Base-by-base conservation (phyloP, 306 rosid genomes). In the Acacia crassicarpa region DNA sequence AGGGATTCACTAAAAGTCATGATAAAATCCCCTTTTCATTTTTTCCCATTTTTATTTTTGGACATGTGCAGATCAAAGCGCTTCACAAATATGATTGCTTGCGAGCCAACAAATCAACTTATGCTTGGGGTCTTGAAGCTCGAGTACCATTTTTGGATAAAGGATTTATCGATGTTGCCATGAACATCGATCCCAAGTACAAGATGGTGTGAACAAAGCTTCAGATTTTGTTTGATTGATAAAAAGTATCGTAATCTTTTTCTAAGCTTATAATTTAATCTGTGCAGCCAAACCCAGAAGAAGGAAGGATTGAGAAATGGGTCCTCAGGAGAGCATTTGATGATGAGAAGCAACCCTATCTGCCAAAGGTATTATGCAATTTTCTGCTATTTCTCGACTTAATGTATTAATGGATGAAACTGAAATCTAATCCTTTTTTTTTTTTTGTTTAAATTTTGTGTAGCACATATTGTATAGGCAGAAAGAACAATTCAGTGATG, bases 81-180 rank as follows among this genome's bases (percentile, higher is more conserved):
- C 91, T 94, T 32, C 93, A 94, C 85, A 76, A 80, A 83, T 94
- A 94, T 79, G 98, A 94, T 77, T 94, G 98, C 83, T 85, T 88
- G 75, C 80, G 98, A 85, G 98, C 98, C 49, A 94, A 94, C 83
- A 94, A 94, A 69, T 73, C 98, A 40, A 87, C 95, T 38, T 92
- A 79, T 77, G 95, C 97, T 1, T 92, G 98, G 98, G 98, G 98
- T 14, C 77, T 94, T 58, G 98, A 94, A 86, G 98, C 97, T 20
- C 79, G 97, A 71, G 98, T 94, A 56, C 98, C 98, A 13, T 94
- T 94, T 84, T 78, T 94, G 67, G 98, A 94, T 77, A 94, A 92
- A 51, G 92, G 89, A 3, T 94, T 92, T 33, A 88, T 94, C 41
- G 76, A 45, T 61, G 87, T 86, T 40, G 97, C 98, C 20, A 94